Percentiles rank a stretch among this genome's conserved stretches.
These are phyloP conservation scores for Yamadazyma endophytica DNA, from an alignment of 805 yeast species.

Conservation along the genomic window DNA sequence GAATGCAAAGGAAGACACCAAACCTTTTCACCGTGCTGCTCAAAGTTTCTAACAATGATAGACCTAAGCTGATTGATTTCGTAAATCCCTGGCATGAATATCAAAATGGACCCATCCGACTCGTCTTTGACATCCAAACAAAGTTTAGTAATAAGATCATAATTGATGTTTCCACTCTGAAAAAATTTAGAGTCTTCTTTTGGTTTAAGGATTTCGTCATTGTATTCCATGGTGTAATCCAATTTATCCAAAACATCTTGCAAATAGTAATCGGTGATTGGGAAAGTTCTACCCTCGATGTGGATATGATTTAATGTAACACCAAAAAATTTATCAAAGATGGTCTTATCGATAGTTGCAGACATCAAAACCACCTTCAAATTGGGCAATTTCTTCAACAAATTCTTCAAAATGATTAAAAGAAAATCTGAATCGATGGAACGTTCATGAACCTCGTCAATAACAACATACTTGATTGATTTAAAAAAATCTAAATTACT, in stretches of 20 bases:
- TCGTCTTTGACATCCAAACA: constrained; percentile 6
- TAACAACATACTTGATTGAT: constrained; percentile 63
- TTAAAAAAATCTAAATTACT: constrained; percentile 44
- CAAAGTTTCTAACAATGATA: constrained; percentile 3
- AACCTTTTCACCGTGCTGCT: constrained; percentile 15
- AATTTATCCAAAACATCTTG: constrained; percentile 59
- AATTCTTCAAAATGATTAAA: constrained; percentile 66
- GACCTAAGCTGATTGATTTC: constrained; percentile 60
- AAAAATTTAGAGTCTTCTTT: constrained; percentile 64
- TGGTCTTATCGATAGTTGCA: constrained; percentile 78
- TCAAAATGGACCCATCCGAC: constrained; percentile 64
- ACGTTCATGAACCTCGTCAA: constrained; percentile 97
- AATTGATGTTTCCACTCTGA: constrained; percentile 65
- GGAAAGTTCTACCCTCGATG: constrained; percentile 91
- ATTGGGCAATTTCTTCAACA: constrained; percentile 47
- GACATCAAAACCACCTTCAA: constrained; percentile 82
- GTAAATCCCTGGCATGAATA: constrained; percentile 87
- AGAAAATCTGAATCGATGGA: constrained; percentile 87
- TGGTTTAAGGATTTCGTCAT: constrained; percentile 47
- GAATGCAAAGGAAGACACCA: constrained; percentile 80
- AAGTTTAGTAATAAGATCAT: constrained; percentile 60
- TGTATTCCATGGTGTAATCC: constrained; percentile 49
- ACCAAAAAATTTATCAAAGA: constrained; percentile 65
- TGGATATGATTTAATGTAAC: constrained; percentile 58
- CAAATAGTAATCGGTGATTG: constrained; percentile 73